Percentiles rank a stretch among this genome's conserved stretches.
Conservation (phyloP, 2,329 filamentous ascomycete genomes). For the Claviceps fusiformis region DNA sequence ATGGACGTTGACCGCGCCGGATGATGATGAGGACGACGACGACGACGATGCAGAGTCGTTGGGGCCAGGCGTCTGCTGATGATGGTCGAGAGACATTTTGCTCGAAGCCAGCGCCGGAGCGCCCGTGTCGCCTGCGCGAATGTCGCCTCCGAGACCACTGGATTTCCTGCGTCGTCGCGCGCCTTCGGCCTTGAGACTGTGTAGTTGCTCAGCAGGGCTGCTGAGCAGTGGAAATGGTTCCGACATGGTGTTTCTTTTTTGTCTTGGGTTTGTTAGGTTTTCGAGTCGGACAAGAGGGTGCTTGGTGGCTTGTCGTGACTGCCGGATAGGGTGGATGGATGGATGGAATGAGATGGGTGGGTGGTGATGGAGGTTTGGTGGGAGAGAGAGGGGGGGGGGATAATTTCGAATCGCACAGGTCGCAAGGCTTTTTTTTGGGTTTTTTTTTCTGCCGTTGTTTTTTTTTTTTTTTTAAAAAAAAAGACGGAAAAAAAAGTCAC, state of each 20-base stretch:
- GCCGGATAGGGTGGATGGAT: background rate
- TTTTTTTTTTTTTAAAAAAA: background rate
- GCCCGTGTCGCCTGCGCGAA: constrained; percentile 41
- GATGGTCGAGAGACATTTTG: constrained; percentile 27
- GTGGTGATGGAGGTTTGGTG: background rate
- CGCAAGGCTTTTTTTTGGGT: background rate
- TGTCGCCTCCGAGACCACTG: constrained; percentile 38
- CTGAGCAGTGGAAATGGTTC: constrained; percentile 45
- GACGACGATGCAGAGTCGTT: constrained; percentile 5
- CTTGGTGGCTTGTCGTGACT: background rate
- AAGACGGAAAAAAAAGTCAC: too few relatives aligned
- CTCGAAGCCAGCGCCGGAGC: constrained; percentile 40
- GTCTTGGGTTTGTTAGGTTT: background rate
- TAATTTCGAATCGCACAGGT: background rate
- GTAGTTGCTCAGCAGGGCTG: constrained; percentile 35
- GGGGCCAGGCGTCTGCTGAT: constrained; percentile 5
- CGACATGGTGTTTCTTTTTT: constrained; percentile 21
- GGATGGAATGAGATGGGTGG: background rate
- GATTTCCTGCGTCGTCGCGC: constrained; percentile 41
- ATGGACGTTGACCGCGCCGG: background rate
- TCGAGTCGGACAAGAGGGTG: background rate
- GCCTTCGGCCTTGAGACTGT: constrained; percentile 23
- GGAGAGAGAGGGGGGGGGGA: background rate
- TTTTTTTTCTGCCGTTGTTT: background rate
- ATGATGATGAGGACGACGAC: background rate